Conservation (phyloP, 805 yeast genomes). For the Candida mattraensis region DNA sequence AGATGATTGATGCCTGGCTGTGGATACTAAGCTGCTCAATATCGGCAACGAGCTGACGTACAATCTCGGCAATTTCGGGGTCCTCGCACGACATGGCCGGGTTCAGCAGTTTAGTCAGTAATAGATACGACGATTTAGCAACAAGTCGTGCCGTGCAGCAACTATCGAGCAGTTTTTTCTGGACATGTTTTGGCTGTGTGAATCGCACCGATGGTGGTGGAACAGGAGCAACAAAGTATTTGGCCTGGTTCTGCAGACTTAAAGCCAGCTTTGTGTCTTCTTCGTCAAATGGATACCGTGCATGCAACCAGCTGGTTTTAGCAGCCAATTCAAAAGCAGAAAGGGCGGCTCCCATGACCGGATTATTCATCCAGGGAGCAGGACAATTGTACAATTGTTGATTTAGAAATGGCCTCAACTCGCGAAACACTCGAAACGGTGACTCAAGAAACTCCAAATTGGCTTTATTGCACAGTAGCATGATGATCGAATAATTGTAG, state of each 20-base stretch:
- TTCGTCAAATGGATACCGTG: conserved; percentile 15
- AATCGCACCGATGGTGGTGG: conserved; percentile 12
- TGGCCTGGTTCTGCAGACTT: conserved; percentile 10
- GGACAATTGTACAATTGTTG: conserved; percentile 35
- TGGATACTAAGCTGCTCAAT: conserved; percentile 13
- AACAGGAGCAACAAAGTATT: conserved; percentile 20
- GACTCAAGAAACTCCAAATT: conserved; percentile 35
- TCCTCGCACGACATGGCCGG: conserved; percentile 11
- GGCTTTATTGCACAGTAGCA: conserved; percentile 33
- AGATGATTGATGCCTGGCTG: conserved; percentile 9
- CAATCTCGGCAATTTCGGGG: conserved; percentile 9
- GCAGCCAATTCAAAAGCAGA: conserved; percentile 37
- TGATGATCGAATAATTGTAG: conserved; percentile 40
- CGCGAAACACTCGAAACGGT: conserved; percentile 39
- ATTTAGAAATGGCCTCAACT: conserved; percentile 30
- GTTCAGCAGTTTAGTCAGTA: conserved; percentile 13
- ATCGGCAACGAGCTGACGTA: conserved; percentile 2
- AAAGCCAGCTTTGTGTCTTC: conserved; percentile 6
- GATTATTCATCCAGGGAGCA: conserved; percentile 40
- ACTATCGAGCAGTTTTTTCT: conserved; percentile 18
- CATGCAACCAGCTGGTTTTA: conserved; percentile 36
- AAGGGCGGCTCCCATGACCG: conserved; percentile 39
- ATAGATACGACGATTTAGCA: conserved; percentile 12
- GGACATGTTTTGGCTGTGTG: conserved; percentile 18
- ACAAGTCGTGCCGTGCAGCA: conserved; percentile 16